Base-by-base conservation (phyloP, 805 yeast genomes). In the Tetrapisispora namnaoensis region DNA sequence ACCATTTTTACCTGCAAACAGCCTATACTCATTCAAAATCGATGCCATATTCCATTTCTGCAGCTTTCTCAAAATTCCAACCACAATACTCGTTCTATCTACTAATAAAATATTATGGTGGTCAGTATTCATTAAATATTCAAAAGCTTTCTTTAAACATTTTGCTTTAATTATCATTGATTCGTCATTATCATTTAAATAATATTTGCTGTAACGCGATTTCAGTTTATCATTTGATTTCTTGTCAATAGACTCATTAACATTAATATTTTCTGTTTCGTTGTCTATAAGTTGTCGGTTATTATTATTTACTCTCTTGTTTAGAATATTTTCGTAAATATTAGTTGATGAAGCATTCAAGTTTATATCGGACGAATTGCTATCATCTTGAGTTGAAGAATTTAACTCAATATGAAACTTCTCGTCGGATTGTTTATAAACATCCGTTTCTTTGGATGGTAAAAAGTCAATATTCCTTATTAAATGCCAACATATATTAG, bases 11-110 rank as follows among this genome's bases (percentile, higher is more conserved):
- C 88, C 85, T 20, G 86, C 73, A 64, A 80, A 86, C 9, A 86
- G 72, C 47, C 96, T 71, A 66, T 88, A 93, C 63, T 91, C 98
- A 57, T 83, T 83, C 21, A 89, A 76, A 5, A 91, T 79, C 18
- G 95, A 82, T 22, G 90, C 79, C 61, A 84, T 83, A 56, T 81
- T 83, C 98, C 97, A 91, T 66, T 84, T 84, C 65, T 87, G 93
- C 37, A 90, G 72, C 61, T 83, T 82, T 46, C 99, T 72, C 34
- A 93, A 67, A 2, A 90, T 71, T 0, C 97, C 96, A 11, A 88
- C 78, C 18, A 90, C 73, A 13, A 93, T 79, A 50, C 84, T 82
- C 7, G 90, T 82, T 37, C 84, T 77, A 61, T 93, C 98, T 21
- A 93, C 79, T 14, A 91, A 64, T 42, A 91, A 69, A 5, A 86